Percentiles rank a stretch among this genome's conserved stretches.
Conservation (phyloP, 306 rosid species). For the Mimosa pudica region DNA sequence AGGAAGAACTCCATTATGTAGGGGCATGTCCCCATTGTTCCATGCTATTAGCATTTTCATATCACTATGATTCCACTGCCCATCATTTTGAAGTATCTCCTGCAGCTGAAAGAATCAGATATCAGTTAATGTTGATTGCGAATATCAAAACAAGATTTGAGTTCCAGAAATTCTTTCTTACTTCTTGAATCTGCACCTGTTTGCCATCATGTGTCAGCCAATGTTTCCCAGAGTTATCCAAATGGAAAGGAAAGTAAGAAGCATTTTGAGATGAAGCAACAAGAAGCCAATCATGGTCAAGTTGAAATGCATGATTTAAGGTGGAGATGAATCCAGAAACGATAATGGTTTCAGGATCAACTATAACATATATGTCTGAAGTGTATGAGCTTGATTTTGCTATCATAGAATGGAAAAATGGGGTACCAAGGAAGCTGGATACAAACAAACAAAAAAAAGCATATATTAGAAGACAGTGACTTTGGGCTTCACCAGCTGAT, state of each 20-base stretch:
- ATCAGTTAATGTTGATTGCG: constrained; percentile 30
- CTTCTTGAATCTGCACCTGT: constrained; percentile 55
- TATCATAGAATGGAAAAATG: constrained; percentile 90
- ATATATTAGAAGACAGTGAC: constrained; percentile 32
- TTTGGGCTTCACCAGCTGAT: constrained; percentile 21
- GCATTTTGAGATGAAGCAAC: constrained; percentile 69
- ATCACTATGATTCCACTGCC: constrained; percentile 56
- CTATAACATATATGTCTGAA: constrained; percentile 64
- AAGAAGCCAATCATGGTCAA: constrained; percentile 81
- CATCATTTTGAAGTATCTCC: constrained; percentile 49
- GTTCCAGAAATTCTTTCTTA: constrained; percentile 43
- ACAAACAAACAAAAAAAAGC: constrained; percentile 34
- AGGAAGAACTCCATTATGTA: constrained; percentile 88
- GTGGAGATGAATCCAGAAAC: constrained; percentile 73
- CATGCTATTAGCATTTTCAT: constrained; percentile 73
- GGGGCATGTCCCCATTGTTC: constrained; percentile 70
- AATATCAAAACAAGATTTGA: background rate
- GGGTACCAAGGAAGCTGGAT: constrained; percentile 88
- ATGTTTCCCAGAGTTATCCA: constrained; percentile 54
- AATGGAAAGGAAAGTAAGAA: constrained; percentile 60
- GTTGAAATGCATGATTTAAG: constrained; percentile 55
- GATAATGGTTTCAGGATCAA: constrained; percentile 72
- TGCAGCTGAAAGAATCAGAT: constrained; percentile 55
- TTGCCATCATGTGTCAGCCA: constrained; percentile 51
- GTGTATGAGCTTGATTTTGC: constrained; percentile 56